Evolutionary conservation across 345 rosid species (phyloP).

Genomic region (Acer yangbiense): DNA sequence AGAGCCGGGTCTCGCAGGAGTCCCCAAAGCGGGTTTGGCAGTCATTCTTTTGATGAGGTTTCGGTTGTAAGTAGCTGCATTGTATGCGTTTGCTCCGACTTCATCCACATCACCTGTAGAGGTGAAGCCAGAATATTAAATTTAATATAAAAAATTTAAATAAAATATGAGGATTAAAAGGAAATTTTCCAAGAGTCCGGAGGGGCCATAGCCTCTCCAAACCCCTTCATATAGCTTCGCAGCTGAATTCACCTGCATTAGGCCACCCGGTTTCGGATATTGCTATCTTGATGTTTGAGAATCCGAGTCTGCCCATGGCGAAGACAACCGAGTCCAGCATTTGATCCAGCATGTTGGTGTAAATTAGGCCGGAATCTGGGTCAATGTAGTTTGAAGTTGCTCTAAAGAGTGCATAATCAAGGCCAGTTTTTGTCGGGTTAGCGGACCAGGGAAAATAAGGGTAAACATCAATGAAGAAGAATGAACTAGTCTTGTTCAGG

Average conservation of each 20-base stretch:
- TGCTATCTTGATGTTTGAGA: slow-evolving; percentile 39
- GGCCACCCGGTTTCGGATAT: slow-evolving; percentile 96
- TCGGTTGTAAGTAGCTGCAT: slow-evolving; percentile 79
- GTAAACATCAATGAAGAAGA: slow-evolving; percentile 72
- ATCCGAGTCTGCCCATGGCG: slow-evolving; percentile 70
- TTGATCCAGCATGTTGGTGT: slow-evolving; percentile 76
- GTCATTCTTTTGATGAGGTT: slow-evolving; percentile 59
- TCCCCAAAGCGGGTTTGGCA: slow-evolving; percentile 51
- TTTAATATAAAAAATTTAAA: too few species aligned
- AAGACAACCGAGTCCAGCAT: slow-evolving; percentile 69
- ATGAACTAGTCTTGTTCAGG: slow-evolving; percentile 64
- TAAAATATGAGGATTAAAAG: too few species aligned
- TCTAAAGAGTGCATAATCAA: slow-evolving; percentile 54
- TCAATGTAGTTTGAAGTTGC: slow-evolving; percentile 53
- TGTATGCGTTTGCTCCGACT: slow-evolving; percentile 61
- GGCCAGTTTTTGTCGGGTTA: slow-evolving; percentile 38
- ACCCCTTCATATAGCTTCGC: too few species aligned
- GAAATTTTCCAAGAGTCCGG: too few species aligned
- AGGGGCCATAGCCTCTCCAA: too few species aligned
- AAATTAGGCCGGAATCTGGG: slow-evolving; percentile 46
- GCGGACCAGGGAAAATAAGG: slow-evolving; percentile 79
- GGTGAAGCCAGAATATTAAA: too few species aligned
- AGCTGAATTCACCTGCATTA: slow-evolving; percentile 47
- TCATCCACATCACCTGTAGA: slow-evolving; percentile 60
- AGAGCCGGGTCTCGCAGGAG: slow-evolving; percentile 69